Conservation (phyloP, 257 asterid species). For the Ballota nigra region DNA sequence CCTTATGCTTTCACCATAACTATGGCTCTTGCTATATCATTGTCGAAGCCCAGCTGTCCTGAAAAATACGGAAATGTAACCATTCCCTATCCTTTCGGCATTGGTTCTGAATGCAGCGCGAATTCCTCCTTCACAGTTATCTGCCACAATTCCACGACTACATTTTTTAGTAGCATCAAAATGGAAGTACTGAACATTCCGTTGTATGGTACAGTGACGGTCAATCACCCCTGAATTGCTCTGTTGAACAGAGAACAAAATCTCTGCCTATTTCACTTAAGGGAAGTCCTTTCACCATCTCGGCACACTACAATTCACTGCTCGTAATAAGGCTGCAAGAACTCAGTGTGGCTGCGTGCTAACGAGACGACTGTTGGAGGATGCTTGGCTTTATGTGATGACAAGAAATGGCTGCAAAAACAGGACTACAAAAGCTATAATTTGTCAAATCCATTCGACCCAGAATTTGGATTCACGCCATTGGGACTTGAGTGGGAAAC, state of each 20-base stretch:
- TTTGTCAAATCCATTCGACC: too few relatives aligned
- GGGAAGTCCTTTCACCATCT: slow-evolving; percentile 35
- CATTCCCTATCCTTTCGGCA: slow-evolving; percentile 44
- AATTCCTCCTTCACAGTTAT: slow-evolving; percentile 26
- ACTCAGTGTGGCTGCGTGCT: slow-evolving; percentile 11
- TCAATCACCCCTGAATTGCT: slow-evolving; percentile 27
- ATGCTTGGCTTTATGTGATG: slow-evolving; percentile 30
- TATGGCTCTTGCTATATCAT: neutral
- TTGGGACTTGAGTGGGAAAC: slow-evolving; percentile 41
- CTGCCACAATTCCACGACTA: slow-evolving; percentile 15
- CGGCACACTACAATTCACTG: slow-evolving; percentile 21
- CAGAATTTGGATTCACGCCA: slow-evolving; percentile 17
- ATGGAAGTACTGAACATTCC: too few relatives aligned
- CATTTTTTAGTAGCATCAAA: neutral
- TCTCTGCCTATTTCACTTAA: neutral
- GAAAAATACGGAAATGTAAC: too few relatives aligned
- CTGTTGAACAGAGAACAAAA: neutral
- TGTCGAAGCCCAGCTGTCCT: neutral
- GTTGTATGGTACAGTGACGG: slow-evolving; percentile 10
- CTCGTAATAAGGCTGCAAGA: slow-evolving; percentile 32
- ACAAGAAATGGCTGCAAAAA: slow-evolving; percentile 19
- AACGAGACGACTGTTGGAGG: slow-evolving; percentile 8
- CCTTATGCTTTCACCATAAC: neutral
- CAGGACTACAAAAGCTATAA: slow-evolving; percentile 5
- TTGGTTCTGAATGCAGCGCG: slow-evolving; percentile 32